phyloP scores from a whole-genome alignment of 2,329 filamentous ascomycete genomes.

The Cordyceps cateniannulata region DNA sequence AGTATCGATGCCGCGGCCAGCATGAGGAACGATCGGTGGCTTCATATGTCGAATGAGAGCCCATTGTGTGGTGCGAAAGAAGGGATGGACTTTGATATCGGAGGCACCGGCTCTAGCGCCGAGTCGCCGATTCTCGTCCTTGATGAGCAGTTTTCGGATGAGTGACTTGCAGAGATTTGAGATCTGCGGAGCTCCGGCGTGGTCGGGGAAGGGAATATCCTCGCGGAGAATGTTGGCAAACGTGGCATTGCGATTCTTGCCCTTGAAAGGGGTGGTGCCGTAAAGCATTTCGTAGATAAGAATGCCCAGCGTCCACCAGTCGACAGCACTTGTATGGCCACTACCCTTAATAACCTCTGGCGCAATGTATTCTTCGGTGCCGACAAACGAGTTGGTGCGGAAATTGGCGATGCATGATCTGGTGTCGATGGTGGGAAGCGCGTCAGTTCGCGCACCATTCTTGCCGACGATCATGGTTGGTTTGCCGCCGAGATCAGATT shows the following conservation, averaged over 20 bases:
- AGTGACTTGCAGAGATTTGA: slow-evolving; percentile 95
- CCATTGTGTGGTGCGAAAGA: slow-evolving; percentile 96
- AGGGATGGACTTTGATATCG: slow-evolving; percentile 92
- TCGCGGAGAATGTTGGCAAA: slow-evolving; percentile 96
- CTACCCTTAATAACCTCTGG: slow-evolving; percentile 98
- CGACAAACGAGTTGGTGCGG: slow-evolving; percentile 96
- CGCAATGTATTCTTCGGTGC: slow-evolving; percentile 97
- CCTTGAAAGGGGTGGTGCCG: slow-evolving; percentile 97
- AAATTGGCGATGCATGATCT: slow-evolving; percentile 98
- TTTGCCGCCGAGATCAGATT: slow-evolving; percentile 90
- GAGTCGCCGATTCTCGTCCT: slow-evolving; percentile 89
- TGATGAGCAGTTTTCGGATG: slow-evolving; percentile 94
- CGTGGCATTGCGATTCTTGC: slow-evolving; percentile 96
- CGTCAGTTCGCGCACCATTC: slow-evolving; percentile 78
- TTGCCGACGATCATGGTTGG: slow-evolving; percentile 96
- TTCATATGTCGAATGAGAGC: slow-evolving; percentile 96
- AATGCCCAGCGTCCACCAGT: slow-evolving; percentile 98
- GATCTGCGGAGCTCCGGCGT: slow-evolving; percentile 73
- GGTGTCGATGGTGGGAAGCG: slow-evolving; percentile 93
- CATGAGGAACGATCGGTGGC: slow-evolving; percentile 89
- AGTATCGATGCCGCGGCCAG: slow-evolving; percentile 85
- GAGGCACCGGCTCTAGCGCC: slow-evolving; percentile 92
- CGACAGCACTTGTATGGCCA: slow-evolving; percentile 94
- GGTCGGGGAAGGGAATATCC: slow-evolving; percentile 93
- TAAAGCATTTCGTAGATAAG: slow-evolving; percentile 98